A percentile compares a stretch with the other conserved stretches of the same genome.
Conservation (phyloP, 169 alveolate genomes). For the Plasmodium vinckei region DNA sequence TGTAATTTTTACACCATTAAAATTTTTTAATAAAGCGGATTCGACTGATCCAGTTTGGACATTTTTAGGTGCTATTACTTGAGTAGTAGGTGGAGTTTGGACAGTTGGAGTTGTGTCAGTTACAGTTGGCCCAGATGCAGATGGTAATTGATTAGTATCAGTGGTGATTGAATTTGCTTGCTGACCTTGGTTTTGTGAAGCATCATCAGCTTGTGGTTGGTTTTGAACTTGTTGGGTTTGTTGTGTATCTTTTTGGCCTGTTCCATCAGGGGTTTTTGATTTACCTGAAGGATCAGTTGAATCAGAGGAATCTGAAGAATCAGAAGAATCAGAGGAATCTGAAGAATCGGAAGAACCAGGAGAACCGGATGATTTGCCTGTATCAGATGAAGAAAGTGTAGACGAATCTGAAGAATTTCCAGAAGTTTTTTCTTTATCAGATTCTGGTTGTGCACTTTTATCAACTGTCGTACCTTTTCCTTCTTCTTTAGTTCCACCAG, state of each 20-base stretch:
- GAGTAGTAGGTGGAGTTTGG: too few species aligned
- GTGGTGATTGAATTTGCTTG: too few species aligned
- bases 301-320: too few species aligned
- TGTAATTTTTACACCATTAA: conserved; percentile 12
- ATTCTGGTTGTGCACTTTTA: too few species aligned
- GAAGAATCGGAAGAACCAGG: too few species aligned
- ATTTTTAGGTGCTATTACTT: not conserved
- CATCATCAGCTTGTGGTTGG: too few species aligned
- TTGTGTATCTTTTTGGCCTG: not conserved
- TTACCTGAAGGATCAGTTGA: too few species aligned
- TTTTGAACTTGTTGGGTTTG: not conserved
- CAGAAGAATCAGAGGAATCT: too few species aligned
- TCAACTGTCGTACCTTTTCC: too few species aligned
- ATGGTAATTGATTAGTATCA: not conserved
- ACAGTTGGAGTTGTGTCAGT: too few species aligned
- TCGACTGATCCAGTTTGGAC: not conserved
- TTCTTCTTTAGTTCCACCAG: not conserved
- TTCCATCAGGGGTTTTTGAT: not conserved
- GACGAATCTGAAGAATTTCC: not conserved
- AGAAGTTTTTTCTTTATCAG: not conserved
- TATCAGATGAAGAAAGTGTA: not conserved
- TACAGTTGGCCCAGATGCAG: not conserved
- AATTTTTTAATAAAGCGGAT: conserved; percentile 3
- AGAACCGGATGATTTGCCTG: too few species aligned
- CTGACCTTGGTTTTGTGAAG: too few species aligned